phyloP scores from a whole-genome alignment of 2,329 filamentous ascomycete species.

The Paracoccidioides lutzii region DNA sequence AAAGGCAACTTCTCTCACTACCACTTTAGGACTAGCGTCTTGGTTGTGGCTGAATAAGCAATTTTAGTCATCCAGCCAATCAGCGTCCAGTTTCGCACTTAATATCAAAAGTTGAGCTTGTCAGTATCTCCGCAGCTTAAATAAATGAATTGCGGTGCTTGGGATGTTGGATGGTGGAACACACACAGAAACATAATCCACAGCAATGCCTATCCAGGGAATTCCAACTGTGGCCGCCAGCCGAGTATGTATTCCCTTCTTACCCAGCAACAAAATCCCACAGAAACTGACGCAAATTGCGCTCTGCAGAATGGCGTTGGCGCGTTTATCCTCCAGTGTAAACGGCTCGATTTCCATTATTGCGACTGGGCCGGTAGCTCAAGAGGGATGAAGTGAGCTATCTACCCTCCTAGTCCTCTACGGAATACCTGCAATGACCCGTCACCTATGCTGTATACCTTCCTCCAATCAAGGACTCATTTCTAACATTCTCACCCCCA shows the following conservation, averaged over 20 bases:
- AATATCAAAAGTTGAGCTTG: conserved; percentile 1
- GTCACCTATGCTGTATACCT: conserved; percentile 2
- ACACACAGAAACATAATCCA: background rate
- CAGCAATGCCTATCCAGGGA: conserved; percentile 33
- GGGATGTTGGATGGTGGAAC: background rate
- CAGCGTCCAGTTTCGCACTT: conserved; percentile 3
- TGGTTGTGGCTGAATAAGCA: background rate
- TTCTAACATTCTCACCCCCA: conserved; percentile 24
- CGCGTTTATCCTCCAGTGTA: conserved; percentile 95
- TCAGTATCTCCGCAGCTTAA: conserved; percentile 15
- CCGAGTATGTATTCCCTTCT: conserved; percentile 34
- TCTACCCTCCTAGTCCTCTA: background rate
- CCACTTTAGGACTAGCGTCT: background rate
- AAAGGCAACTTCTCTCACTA: background rate
- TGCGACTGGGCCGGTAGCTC: conserved; percentile 94
- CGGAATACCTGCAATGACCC: background rate
- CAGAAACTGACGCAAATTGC: conserved; percentile 2
- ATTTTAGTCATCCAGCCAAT: conserved; percentile 15
- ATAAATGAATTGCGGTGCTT: background rate
- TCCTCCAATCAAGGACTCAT: background rate
- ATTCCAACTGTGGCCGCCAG: conserved; percentile 43
- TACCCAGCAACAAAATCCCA: background rate
- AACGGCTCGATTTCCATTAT: conserved; percentile 89
- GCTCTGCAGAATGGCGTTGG: conserved; percentile 74
- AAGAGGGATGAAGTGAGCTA: conserved; percentile 74